Conservation (phyloP, 75 land plant genomes). For the Cupressus sempervirens region DNA sequence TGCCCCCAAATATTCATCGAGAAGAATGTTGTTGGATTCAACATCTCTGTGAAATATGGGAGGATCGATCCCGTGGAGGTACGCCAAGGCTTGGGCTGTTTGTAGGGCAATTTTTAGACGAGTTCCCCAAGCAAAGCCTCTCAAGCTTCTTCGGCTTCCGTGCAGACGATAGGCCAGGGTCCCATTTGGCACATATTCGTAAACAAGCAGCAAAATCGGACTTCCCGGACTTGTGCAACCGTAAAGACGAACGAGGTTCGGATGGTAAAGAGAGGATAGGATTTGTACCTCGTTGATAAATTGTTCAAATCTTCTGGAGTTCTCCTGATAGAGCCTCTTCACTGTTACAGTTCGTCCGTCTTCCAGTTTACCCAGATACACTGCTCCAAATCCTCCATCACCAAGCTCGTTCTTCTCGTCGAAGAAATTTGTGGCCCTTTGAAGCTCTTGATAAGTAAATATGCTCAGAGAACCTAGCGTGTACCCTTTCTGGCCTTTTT, state of each 20-base stretch:
- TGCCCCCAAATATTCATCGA: conserved; percentile 21
- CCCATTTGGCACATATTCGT: conserved; percentile 38
- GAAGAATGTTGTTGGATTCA: conserved; percentile 31
- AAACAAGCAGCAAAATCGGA: conserved; percentile 25
- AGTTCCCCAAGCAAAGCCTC: conserved; percentile 14
- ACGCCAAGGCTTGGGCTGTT: conserved; percentile 32
- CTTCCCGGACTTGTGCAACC: conserved; percentile 19
- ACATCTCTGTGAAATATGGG: conserved; percentile 39
- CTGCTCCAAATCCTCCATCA: conserved; percentile 16
- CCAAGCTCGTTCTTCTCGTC: conserved; percentile 23
- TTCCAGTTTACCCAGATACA: conserved; percentile 10
- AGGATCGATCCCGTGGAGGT: conserved; percentile 22
- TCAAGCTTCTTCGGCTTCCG: conserved; percentile 1
- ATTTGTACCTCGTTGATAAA: conserved; percentile 25
- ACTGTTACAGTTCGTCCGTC: conserved; percentile 19
- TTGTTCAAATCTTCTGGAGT: conserved; percentile 2
- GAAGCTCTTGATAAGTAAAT: conserved; percentile 14
- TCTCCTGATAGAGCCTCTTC: neutral
- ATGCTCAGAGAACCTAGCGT: neutral
- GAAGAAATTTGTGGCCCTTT: conserved; percentile 25
- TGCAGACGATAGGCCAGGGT: conserved; percentile 39
- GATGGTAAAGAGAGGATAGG: conserved; percentile 25
- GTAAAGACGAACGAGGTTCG: conserved; percentile 28
- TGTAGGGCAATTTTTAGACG: conserved; percentile 26
- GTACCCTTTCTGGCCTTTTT: neutral